Base-by-base conservation (phyloP, 257 asterid genomes). In the Solanum raphanifolium region DNA sequence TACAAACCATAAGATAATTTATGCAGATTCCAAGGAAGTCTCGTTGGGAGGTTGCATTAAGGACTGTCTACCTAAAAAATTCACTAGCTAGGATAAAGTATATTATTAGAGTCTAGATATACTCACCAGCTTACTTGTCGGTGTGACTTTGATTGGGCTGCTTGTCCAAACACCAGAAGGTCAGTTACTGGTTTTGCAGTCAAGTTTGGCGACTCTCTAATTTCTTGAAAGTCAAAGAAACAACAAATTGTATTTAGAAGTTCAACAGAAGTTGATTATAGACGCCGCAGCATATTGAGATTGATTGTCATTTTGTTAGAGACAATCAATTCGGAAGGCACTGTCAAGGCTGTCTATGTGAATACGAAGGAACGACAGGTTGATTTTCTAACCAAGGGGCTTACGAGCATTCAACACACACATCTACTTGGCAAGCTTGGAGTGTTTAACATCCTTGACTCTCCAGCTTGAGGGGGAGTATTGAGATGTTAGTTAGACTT, bases 291-390 rank as follows among this genome's bases (percentile, higher is more conserved):
- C 13, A 60, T 8, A 60, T 60, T 20, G 27, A 60, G 5, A 21
- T 60, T 21, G 27, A 60, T 60, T 60, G 12, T 8, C 68, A 60
- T 21, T 60, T 21, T 9, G 27, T 60, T 20, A 7, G 27, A 60
- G 27, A 60, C 12, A 18, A 7, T 60, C 11, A 7, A 52, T 31
- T 31, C 2, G 16, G 9, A 6, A 52, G 62, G n/a, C 2, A 4
- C 6, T 0, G 5, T 48, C 7, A 15, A 21, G 5, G 1, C 0
- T 60, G 0, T 5, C 9, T 60, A 60, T 8, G 2, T 21, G 4
- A 8, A 21, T 20, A 60, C 27, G 10, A 20, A 20, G 2, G 27
- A 20, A 60, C 68, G 9, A 18, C 68, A 7, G 0, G 27, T 2
- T 1, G 68, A 60, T 21, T 9, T 60, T 0, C 2, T 60, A 4